Conservation (phyloP, 2,329 filamentous ascomycete species). For the Cephalotrichum gorgonifer region DNA sequence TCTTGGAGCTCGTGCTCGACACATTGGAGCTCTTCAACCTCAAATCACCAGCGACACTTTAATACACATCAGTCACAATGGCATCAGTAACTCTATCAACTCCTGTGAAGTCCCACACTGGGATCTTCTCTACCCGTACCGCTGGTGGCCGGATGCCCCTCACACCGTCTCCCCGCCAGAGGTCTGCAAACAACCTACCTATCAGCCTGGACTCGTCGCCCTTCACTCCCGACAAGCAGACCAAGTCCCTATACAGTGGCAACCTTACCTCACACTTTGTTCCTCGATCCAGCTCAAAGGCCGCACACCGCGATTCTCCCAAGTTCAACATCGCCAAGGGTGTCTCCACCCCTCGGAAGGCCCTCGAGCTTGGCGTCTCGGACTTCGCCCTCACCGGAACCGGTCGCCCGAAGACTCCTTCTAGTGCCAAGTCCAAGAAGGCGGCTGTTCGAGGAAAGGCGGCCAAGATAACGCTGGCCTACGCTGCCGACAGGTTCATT, state of each 20-base stretch:
- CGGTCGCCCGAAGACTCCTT: conserved; percentile 53
- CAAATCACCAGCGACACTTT: conserved; percentile 13
- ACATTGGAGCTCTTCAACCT: conserved; percentile 24
- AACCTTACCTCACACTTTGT: conserved; percentile 70
- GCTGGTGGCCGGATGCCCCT: conserved; percentile 91
- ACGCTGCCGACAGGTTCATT: conserved; percentile 86
- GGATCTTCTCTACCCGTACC: conserved; percentile 83
- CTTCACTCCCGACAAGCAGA: conserved; percentile 60
- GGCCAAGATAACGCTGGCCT: conserved; percentile 72
- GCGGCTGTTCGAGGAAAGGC: conserved; percentile 38
- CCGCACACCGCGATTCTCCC: conserved; percentile 71
- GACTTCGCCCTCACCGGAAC: conserved; percentile 88
- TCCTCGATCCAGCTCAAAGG: conserved; percentile 57
- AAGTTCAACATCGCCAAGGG: conserved; percentile 88
- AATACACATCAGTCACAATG: conserved; percentile 48
- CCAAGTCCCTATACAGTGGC: conserved; percentile 69
- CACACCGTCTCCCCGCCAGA: conserved; percentile 78
- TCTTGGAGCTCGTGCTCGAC: conserved; percentile 45
- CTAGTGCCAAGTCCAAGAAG: conserved; percentile 47
- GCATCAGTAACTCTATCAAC: conserved; percentile 74
- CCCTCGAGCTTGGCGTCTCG: conserved; percentile 79
- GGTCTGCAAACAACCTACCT: conserved; percentile 38
- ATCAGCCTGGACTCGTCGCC: conserved; percentile 57
- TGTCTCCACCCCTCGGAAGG: conserved; percentile 67
- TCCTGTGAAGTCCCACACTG: conserved; percentile 88